Base-by-base conservation (phyloP, 805 yeast genomes). In the Candida ulmi region DNA sequence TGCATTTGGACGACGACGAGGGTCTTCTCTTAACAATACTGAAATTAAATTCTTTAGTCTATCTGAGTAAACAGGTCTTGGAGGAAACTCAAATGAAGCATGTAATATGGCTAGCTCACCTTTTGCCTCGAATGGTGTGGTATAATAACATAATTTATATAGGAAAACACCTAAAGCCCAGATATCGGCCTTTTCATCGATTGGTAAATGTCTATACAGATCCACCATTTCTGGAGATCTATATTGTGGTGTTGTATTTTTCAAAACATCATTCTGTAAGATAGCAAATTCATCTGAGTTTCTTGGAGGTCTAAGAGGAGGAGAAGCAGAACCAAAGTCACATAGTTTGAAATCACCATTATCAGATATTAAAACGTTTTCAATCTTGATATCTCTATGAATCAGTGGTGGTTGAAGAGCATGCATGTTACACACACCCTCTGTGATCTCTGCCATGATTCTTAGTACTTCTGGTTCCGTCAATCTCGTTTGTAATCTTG, bases 201-300 rank as follows among this genome's bases (percentile, higher is more conserved):
- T 78, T 11, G 91, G 83, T 41, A 74, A 71, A 4, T 86, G 79
- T 42, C 76, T 70, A 37, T 76, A 71, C 26, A 85, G 64, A 53
- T 85, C 91, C 24, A 85, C 66, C 93, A 85, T 85, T 60, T 85
- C 95, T 4, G 95, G 95, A 4, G 88, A 69, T 47, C 95, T 68
- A 56, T 85, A 85, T 55, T 85, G 95, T 0, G 95, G 90, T 0
- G 95, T 85, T 1, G 95, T 85, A 59, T 84, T 84, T 41, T 76
- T 80, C 72, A 83, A 62, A 30, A 85, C 72, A 57, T 85, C 93
- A 43, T 79, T 76, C 48, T 77, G 82, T 23, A 84, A 63, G 24
- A 66, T 60, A 35, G 72, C 69, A 34, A 80, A 65, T 49, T 84
- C 90, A 40, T 77, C 79, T 2, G 74, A 68, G 40, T 69, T 76